Conservation (phyloP, 2,329 filamentous ascomycete species). For the Colletotrichum scovillei region DNA sequence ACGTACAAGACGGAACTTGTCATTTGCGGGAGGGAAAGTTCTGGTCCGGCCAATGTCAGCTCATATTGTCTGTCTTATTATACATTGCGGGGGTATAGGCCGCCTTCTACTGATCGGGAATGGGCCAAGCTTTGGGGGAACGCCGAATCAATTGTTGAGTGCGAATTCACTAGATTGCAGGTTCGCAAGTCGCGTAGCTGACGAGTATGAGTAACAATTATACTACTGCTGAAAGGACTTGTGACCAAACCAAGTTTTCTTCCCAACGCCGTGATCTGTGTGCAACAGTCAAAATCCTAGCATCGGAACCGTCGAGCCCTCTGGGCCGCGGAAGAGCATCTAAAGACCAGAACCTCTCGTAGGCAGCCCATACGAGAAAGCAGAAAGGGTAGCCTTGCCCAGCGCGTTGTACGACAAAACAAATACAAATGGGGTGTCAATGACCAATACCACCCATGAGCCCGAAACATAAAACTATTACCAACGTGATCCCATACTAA, state of each 20-base stretch:
- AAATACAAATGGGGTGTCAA: conserved; percentile 20
- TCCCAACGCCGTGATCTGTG: conserved; percentile 5
- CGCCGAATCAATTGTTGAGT: background rate
- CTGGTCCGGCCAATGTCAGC: background rate
- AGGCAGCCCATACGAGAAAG: background rate
- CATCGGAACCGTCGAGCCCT: background rate
- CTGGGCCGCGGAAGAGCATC: background rate
- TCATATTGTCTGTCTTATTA: background rate
- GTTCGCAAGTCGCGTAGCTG: background rate
- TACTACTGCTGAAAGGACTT: background rate
- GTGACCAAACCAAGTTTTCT: background rate
- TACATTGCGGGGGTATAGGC: background rate
- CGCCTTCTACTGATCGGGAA: background rate
- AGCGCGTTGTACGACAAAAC: conserved; percentile 5
- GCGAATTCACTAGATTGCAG: background rate
- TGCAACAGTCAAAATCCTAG: background rate
- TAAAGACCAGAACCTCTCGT: background rate
- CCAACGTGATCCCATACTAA: conserved; percentile 5
- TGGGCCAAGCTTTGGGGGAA: background rate
- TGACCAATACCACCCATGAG: conserved; percentile 27
- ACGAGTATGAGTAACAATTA: background rate
- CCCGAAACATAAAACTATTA: conserved; percentile 25
- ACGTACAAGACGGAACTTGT: background rate
- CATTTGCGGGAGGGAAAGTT: background rate
- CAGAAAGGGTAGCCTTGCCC: background rate